phyloP scores from a whole-genome alignment of 148 eudicot genomes.

The Polygonum maritimum region DNA sequence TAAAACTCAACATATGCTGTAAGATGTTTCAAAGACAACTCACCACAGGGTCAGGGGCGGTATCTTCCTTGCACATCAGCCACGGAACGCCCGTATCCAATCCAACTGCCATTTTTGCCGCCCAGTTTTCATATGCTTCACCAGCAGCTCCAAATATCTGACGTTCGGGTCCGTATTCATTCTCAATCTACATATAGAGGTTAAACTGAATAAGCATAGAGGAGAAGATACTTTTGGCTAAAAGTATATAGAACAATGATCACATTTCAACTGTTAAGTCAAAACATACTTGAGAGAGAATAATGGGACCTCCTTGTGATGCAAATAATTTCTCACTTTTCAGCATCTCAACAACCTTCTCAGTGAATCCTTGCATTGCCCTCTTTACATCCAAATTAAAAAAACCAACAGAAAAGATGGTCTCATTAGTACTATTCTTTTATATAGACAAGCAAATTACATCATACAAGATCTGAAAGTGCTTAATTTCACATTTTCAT shows the following conservation, averaged over 20 bases:
- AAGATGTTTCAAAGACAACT: constrained; percentile 5
- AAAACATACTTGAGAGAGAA: constrained; percentile 64
- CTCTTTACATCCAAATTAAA: constrained; percentile 29
- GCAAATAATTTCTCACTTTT: constrained; percentile 62
- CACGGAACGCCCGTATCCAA: constrained; percentile 78
- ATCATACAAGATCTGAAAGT: constrained; percentile 3
- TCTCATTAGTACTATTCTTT: neutral
- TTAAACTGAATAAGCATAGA: neutral
- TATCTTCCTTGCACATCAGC: constrained; percentile 90
- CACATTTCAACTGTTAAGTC: neutral
- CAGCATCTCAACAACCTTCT: constrained; percentile 77
- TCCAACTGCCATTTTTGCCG: constrained; percentile 75
- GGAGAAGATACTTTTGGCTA: neutral
- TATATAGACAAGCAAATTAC: neutral
- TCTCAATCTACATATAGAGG: constrained; percentile 53
- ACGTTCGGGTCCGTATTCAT: constrained; percentile 67
- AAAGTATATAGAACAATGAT: neutral
- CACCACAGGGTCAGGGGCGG: constrained; percentile 94
- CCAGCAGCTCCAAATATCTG: constrained; percentile 64
- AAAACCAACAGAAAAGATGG: neutral
- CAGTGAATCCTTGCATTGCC: constrained; percentile 87
- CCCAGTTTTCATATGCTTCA: constrained; percentile 64
- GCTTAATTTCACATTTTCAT: neutral
- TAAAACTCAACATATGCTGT: neutral
- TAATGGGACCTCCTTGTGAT: constrained; percentile 95